These are phyloP conservation scores for Gossypium mustelinum DNA, from an alignment of 345 rosid genomes.

Conservation along the genomic window DNA sequence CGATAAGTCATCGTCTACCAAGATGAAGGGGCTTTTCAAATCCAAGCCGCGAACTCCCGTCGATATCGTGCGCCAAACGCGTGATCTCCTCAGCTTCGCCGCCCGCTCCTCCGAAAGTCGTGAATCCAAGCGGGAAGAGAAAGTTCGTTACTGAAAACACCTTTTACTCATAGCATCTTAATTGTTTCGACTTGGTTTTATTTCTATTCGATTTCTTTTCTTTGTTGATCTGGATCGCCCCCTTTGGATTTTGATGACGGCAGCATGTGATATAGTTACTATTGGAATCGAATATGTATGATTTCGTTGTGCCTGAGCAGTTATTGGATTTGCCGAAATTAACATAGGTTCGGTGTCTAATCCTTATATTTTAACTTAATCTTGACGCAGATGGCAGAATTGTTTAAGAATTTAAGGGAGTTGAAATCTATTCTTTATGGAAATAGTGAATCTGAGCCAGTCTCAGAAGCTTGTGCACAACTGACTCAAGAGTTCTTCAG, in stretches of 20 bases:
- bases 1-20: background rate
- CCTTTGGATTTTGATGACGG: background rate
- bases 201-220: background rate
- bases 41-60: slow-evolving; percentile 81
- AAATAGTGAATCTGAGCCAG: slow-evolving; percentile 95
- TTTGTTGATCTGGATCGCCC: background rate
- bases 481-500: slow-evolving; percentile 90
- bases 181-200: background rate
- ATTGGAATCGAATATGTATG: background rate
- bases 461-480: slow-evolving; percentile 86
- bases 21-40: slow-evolving; percentile 83
- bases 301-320: background rate
- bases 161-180: background rate
- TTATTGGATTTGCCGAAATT: background rate
- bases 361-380: background rate
- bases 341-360: background rate
- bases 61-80: slow-evolving; percentile 81
- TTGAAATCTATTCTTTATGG: slow-evolving; percentile 89
- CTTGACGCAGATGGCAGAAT: slow-evolving; percentile 66
- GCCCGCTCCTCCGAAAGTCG: slow-evolving; percentile 35
- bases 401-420: slow-evolving; percentile 70
- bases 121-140: slow-evolving; percentile 66
- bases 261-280: background rate
- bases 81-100: slow-evolving; percentile 68
- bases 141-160: slow-evolving; percentile 28